Evolutionary conservation across 106 monocot genomes (phyloP), one percentile per base, ranked within the genome.

Genomic region (Allium fistulosum): DNA sequence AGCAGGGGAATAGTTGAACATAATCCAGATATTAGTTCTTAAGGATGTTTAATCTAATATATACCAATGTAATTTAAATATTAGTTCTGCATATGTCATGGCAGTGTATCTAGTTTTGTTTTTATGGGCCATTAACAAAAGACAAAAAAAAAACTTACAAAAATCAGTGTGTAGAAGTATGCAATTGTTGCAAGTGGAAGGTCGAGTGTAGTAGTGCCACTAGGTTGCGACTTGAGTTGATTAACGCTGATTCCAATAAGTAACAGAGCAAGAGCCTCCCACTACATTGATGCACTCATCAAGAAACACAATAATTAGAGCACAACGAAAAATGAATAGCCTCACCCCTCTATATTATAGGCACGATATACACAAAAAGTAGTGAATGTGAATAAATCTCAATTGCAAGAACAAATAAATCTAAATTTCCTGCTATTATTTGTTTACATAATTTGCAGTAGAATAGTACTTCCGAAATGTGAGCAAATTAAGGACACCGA

Each of bases 181-280:
- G 88, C 96, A 84, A 77, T 76, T 28, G 77, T 82, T 51, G 88
- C 83, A 69, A 96, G 66, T 74, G 96, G 86, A 79, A 96, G 69
- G 77, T 81, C 96, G 45, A 88, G 28, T 26, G 74, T 59, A 51
- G 77, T 76, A 48, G 88, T 69, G 48, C 91, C 88, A 71, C 77
- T 84, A 57, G 91, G 91, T n/a, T 80, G 26, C 65, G 96, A 84
- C 13, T 72, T 68, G 26, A 96, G 82, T 46, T 96, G 96, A 77
- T 96, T 96, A 66, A 96, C 84, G 73, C 96, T 92, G n/a, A 96
- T 96, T 64, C 96, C 96, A 63, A 96, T 96, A 9, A 96, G 81
- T 81, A 96, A 86, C 11, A 96, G 88, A 45, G 91, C 96, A 71
- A 96, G 84, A 62, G 96, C 96, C 63, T 96, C 96, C 96, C 96